Evolutionary conservation across 768 basidiomycete species (phyloP).

Genomic region (Leccinum pellstonianum): DNA sequence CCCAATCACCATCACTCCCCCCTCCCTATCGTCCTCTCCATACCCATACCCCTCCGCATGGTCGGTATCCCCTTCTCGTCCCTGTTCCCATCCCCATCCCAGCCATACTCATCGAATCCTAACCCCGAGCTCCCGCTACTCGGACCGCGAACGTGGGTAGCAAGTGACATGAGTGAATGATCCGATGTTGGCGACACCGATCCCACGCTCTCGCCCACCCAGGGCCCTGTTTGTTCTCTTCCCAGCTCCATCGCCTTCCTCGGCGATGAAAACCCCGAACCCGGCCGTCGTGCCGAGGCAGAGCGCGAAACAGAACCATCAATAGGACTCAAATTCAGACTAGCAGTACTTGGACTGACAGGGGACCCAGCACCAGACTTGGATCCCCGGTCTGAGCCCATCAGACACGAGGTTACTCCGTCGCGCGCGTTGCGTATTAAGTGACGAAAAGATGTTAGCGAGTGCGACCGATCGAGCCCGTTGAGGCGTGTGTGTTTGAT

Average conservation of each 20-base stretch:
- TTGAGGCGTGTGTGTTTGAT: slow-evolving; percentile 5
- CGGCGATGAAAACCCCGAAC: neutral
- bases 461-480: neutral
- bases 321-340: too few species aligned
- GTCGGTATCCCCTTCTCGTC: slow-evolving; percentile 4
- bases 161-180: slow-evolving; percentile 18
- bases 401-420: slow-evolving; percentile 29
- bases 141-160: slow-evolving; percentile 7
- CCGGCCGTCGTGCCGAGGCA: too few species aligned
- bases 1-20: slow-evolving; percentile 23
- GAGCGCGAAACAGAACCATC: too few species aligned
- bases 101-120: too few species aligned
- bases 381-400: slow-evolving; percentile 6
- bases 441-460: slow-evolving; percentile 23
- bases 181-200: slow-evolving; percentile 11
- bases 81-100: too few species aligned
- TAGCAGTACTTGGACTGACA: too few species aligned
- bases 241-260: neutral
- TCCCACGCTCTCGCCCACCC: too few species aligned
- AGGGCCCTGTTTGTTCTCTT: neutral
- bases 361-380: neutral
- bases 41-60: neutral
- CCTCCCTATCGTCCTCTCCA: slow-evolving; percentile 7
- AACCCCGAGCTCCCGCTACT: neutral
- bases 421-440: slow-evolving; percentile 6